A percentile compares a stretch with the other conserved stretches of the same genome.
These are phyloP conservation scores for Athelia psychrophila DNA, from an alignment of 1,284 basidiomycete species.

Conservation along the genomic window DNA sequence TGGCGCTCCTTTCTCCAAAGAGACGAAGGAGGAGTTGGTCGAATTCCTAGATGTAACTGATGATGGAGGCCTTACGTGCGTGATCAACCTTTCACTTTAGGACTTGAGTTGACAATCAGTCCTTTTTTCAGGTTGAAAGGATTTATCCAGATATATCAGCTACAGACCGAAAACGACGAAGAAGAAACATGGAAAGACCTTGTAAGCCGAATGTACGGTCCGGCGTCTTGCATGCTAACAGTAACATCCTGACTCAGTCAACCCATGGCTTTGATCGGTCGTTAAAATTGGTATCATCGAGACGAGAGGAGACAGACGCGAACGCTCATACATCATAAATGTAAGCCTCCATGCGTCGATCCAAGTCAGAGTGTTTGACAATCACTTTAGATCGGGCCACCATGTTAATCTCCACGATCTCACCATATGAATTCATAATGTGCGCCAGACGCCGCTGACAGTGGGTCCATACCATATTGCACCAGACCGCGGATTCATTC, in stretches of 20 bases:
- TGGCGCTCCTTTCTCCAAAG: constrained; percentile 66
- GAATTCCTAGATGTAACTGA: constrained; percentile 74
- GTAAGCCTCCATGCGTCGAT: not conserved
- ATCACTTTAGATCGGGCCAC: no score
- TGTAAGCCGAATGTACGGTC: constrained; percentile 34
- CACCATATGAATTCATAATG: no score
- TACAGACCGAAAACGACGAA: constrained; percentile 79
- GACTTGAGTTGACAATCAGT: not conserved
- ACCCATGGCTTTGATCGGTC: constrained; percentile 73
- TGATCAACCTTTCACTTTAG: constrained; percentile 9
- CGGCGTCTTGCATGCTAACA: not conserved
- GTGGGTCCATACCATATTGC: no score
- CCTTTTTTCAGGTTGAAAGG: constrained; percentile 65
- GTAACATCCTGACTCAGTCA: constrained; percentile 39
- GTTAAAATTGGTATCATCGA: constrained; percentile 54
- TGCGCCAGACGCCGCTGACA: no score
- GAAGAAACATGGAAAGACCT: constrained; percentile 81
- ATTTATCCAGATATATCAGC: constrained; percentile 75
- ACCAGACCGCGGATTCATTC: no score
- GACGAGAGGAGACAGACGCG: constrained; percentile 45
- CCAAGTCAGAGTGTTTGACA: no score
- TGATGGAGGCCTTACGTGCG: constrained; percentile 71
- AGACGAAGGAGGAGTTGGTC: constrained; percentile 72
- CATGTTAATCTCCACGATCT: no score
- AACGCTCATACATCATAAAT: constrained; percentile 6